A percentile compares a stretch with the other conserved stretches of the same genome.
phyloP scores from a whole-genome alignment of 129 eudicot genomes.

The Centrapalus pauciflorus region DNA sequence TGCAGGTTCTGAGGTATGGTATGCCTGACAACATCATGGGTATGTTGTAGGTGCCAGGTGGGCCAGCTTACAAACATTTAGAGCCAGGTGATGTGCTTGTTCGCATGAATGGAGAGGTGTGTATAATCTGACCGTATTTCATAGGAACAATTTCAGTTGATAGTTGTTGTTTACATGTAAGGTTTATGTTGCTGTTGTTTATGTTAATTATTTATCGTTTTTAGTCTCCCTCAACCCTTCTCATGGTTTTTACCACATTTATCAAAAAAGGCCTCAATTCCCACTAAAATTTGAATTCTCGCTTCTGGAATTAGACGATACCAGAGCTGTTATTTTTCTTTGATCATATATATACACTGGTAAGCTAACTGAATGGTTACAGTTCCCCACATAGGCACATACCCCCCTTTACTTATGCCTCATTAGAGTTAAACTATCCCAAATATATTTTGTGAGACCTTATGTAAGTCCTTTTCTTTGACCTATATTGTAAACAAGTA shows the following conservation, averaged over 20 bases:
- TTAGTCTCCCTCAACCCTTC: not conserved
- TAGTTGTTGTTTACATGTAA: not conserved
- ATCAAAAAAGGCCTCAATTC: not conserved
- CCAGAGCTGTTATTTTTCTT: too few relatives aligned
- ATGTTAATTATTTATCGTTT: not conserved
- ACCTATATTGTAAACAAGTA: too few relatives aligned
- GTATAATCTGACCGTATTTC: slow-evolving; percentile 9
- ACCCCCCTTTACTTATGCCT: too few relatives aligned
- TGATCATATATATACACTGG: too few relatives aligned
- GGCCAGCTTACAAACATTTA: slow-evolving; percentile 77
- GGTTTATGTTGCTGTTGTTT: not conserved
- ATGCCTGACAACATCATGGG: slow-evolving; percentile 14
- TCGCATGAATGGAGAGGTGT: slow-evolving; percentile 78
- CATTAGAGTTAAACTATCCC: too few relatives aligned
- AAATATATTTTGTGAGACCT: too few relatives aligned
- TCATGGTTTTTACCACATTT: not conserved
- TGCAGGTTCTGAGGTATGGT: not conserved
- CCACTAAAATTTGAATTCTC: not conserved
- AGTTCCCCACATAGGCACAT: too few relatives aligned
- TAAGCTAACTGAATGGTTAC: too few relatives aligned
- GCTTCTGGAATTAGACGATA: too few relatives aligned
- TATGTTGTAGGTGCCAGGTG: slow-evolving; percentile 85
- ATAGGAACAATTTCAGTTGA: not conserved
- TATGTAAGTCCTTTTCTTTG: too few relatives aligned
- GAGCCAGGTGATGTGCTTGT: slow-evolving; percentile 97